Percentiles rank a stretch among this genome's conserved stretches.
phyloP scores from a whole-genome alignment of 768 basidiomycete genomes.

The Boletus rubescentipes region DNA sequence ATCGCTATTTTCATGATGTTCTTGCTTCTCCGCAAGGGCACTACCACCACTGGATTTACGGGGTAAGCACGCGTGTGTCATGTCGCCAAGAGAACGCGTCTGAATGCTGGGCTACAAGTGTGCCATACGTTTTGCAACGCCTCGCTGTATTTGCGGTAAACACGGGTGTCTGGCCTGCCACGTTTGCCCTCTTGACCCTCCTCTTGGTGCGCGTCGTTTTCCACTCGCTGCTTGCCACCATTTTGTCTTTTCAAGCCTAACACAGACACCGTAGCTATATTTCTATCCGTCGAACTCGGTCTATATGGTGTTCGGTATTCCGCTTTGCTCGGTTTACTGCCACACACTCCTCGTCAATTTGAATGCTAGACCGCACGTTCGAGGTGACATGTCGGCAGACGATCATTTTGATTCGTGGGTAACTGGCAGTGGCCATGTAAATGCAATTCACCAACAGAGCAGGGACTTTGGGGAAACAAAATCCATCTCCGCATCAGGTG shows the following conservation, averaged over 20 bases:
- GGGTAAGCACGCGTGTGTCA: background rate
- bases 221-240: too few relatives aligned
- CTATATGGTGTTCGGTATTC: background rate
- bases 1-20: conserved; percentile 1
- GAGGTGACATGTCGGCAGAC: background rate
- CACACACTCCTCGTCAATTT: conserved; percentile 8
- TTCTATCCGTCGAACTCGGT: background rate
- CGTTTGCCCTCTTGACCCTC: conserved; percentile 41
- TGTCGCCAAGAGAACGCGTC: background rate
- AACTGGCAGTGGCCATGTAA: background rate
- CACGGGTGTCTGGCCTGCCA: conserved; percentile 48
- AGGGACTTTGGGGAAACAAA: background rate
- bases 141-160: conserved; percentile 15
- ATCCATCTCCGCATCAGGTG: background rate
- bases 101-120: conserved; percentile 4
- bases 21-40: conserved; percentile 4
- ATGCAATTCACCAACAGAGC: background rate
- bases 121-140: conserved; percentile 3
- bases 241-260: too few relatives aligned
- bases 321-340: conserved; percentile 4
- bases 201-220: conserved; percentile 43
- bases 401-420: background rate
- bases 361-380: conserved; percentile 2
- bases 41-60: background rate
- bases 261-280: background rate